These are phyloP conservation scores for Austroboletus olivaceoglutinosus DNA, from an alignment of 1,284 basidiomycete genomes.

Conservation along the genomic window DNA sequence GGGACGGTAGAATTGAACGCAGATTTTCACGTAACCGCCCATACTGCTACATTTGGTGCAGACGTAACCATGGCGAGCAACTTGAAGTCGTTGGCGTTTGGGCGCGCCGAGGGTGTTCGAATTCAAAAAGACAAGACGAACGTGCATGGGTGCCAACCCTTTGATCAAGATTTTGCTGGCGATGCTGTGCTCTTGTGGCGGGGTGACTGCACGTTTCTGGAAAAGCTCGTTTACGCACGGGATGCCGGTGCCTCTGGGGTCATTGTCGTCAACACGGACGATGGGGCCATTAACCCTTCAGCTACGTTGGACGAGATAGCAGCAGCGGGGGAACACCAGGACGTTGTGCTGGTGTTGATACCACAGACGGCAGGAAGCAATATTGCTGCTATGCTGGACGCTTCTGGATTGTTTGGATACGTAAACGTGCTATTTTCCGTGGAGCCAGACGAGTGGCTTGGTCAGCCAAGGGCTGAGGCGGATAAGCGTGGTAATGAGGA, in stretches of 20 bases:
- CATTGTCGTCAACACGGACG: conserved; percentile 65
- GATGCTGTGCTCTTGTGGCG: conserved; percentile 58
- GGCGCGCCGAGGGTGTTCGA: conserved; percentile 48
- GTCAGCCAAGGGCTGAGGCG: conserved; percentile 22
- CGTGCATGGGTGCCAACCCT: conserved; percentile 57
- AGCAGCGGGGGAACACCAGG: conserved; percentile 55
- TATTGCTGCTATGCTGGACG: conserved; percentile 54
- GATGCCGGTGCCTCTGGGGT: conserved; percentile 71
- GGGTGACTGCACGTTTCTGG: conserved; percentile 79
- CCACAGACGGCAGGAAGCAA: conserved; percentile 48
- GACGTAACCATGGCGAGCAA: conserved; percentile 43
- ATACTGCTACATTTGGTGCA: conserved; percentile 70
- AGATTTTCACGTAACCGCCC: conserved; percentile 54
- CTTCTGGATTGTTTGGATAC: conserved; percentile 43
- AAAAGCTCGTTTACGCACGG: conserved; percentile 69
- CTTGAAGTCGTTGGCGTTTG: conserved; percentile 41
- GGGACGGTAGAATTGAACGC: conserved; percentile 37
- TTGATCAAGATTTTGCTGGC: conserved; percentile 45
- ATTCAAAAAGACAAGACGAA: conserved; percentile 53
- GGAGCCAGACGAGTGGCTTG: conserved; percentile 38
- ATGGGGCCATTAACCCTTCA: conserved; percentile 64
- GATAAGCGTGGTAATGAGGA: conserved; percentile 6
- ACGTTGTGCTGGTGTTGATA: conserved; percentile 63
- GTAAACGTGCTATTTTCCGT: conserved; percentile 54
- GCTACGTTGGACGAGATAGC: conserved; percentile 54